A percentile compares a stretch with the other conserved stretches of the same genome.
Evolutionary conservation across 2,329 filamentous ascomycete species (phyloP).

Genomic region (Aspergillus ibericus): DNA sequence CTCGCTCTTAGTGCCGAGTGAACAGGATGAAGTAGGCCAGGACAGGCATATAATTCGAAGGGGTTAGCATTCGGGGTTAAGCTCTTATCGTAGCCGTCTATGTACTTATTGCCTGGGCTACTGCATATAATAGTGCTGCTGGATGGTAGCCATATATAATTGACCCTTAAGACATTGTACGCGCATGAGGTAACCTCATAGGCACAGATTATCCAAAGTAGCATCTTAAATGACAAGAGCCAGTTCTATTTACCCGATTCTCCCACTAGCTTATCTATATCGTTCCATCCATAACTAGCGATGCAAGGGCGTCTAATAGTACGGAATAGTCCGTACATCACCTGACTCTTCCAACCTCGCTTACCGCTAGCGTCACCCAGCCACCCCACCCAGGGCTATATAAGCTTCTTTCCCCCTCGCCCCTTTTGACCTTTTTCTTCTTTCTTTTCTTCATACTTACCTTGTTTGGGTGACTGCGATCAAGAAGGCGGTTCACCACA

Average conservation of each 20-base stretch:
- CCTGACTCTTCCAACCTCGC: constrained; percentile 12
- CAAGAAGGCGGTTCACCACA: constrained; percentile 48
- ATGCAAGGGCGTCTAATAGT: background rate
- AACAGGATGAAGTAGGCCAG: background rate
- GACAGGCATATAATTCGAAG: background rate
- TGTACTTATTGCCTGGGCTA: constrained; percentile 8
- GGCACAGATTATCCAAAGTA: background rate
- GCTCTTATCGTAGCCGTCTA: background rate
- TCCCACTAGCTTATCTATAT: no score
- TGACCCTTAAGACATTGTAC: background rate
- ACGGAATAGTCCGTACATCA: no score
- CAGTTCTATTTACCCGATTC: background rate
- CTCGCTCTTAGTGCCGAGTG: constrained; percentile 63
- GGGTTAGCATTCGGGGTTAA: background rate
- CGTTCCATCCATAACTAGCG: background rate
- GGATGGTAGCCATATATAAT: background rate
- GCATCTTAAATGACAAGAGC: background rate
- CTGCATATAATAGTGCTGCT: constrained; percentile 1
- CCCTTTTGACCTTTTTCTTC: constrained; percentile 31
- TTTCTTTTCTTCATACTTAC: constrained; percentile 54
- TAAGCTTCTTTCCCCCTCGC: constrained; percentile 11
- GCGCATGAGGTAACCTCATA: background rate
- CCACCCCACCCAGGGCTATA: constrained; percentile 15
- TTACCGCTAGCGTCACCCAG: constrained; percentile 18
- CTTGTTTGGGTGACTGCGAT: constrained; percentile 52